phyloP scores from a whole-genome alignment of 257 asterid species.

The Solanum corneliomulleri region DNA sequence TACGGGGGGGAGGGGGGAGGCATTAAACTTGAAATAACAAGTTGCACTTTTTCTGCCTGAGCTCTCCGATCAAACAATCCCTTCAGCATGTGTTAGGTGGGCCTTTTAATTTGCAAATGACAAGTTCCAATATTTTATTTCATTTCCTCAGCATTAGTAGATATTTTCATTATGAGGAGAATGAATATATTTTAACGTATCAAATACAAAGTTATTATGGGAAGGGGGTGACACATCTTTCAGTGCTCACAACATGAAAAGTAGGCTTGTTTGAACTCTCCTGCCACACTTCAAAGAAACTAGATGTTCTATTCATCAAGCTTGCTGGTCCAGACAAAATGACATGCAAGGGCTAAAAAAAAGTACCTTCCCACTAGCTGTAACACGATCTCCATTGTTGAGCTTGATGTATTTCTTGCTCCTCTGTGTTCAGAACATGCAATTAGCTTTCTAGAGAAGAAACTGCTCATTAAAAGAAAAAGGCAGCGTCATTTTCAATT shows the following conservation, averaged over 20 bases:
- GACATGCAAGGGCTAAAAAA: background rate
- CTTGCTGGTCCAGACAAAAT: background rate
- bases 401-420: slow-evolving; percentile 86
- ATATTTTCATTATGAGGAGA: background rate
- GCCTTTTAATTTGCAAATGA: background rate
- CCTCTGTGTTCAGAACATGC: slow-evolving; percentile 42
- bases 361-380: slow-evolving; percentile 92
- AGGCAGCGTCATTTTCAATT: background rate
- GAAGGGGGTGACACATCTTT: background rate
- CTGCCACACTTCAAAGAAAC: background rate
- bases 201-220: background rate
- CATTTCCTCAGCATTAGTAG: background rate
- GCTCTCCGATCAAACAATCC: background rate
- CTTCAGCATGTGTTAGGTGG: background rate
- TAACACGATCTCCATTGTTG: slow-evolving; percentile 88
- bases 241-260: background rate
- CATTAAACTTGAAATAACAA: background rate
- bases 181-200: background rate
- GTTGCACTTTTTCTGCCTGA: background rate
- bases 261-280: background rate
- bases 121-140: background rate
- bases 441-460: background rate
- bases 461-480: background rate
- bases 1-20: background rate
- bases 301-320: background rate